These are phyloP conservation scores for Aspergillus felis DNA, from an alignment of 2,329 filamentous ascomycete species.

Conservation along the genomic window DNA sequence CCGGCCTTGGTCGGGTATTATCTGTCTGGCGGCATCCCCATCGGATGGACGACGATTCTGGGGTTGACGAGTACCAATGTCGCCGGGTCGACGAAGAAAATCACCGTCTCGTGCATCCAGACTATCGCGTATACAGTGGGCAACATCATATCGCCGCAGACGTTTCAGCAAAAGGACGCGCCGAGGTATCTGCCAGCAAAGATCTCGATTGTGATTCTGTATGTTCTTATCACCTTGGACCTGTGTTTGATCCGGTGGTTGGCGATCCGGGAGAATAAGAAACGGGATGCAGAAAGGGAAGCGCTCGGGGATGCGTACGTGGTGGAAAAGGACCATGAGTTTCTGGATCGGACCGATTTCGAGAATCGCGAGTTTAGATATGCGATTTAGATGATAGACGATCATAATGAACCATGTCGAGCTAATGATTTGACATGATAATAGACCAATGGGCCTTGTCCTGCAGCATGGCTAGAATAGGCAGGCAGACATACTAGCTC, in stretches of 20 bases:
- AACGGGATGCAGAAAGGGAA: constrained; percentile 24
- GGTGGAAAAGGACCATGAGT: constrained; percentile 31
- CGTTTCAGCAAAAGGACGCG: constrained; percentile 36
- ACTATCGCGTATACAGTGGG: constrained; percentile 38
- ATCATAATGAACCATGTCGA: neutral
- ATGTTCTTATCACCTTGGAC: constrained; percentile 26
- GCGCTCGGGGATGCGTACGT: constrained; percentile 19
- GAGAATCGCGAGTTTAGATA: constrained; percentile 24
- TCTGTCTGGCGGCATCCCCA: constrained; percentile 35
- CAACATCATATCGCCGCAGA: constrained; percentile 44
- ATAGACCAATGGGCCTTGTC: neutral
- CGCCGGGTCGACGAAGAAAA: constrained; percentile 36
- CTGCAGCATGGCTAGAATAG: neutral
- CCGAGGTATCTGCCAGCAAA: constrained; percentile 27
- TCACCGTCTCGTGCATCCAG: constrained; percentile 32
- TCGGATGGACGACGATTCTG: constrained; percentile 39
- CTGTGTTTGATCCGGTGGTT: constrained; percentile 29
- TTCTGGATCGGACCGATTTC: constrained; percentile 25
- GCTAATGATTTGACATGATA: neutral
- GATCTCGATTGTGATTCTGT: constrained; percentile 25
- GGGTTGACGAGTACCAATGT: constrained; percentile 36
- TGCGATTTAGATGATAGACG: constrained; percentile 11
- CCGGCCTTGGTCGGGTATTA: constrained; percentile 38
- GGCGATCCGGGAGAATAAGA: constrained; percentile 24
- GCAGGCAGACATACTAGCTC: too few relatives aligned